Evolutionary conservation across 768 basidiomycete genomes (phyloP).

Genomic region (Astraeus odoratus): DNA sequence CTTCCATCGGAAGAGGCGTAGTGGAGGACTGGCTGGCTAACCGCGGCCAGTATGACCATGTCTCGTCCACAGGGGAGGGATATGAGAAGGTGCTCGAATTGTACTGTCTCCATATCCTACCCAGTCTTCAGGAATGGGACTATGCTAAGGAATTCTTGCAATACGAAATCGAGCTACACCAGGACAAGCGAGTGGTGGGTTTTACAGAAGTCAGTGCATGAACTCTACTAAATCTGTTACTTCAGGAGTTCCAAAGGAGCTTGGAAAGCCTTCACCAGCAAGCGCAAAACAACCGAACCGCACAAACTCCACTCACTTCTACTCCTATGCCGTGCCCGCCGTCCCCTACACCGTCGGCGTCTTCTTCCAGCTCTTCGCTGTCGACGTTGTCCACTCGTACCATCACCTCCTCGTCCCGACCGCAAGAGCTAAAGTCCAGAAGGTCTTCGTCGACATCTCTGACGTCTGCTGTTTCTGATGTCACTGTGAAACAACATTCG

Average conservation of each 20-base stretch:
- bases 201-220: background rate
- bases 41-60: constrained; percentile 34
- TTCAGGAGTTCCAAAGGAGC: constrained; percentile 18
- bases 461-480: constrained; percentile 19
- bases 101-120: constrained; percentile 68
- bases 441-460: constrained; percentile 13
- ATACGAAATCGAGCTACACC: constrained; percentile 60
- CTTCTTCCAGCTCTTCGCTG: constrained; percentile 56
- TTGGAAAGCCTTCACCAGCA: constrained; percentile 32
- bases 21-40: constrained; percentile 76
- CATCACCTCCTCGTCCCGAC: constrained; percentile 41
- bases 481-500: constrained; percentile 19
- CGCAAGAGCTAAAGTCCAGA: constrained; percentile 9
- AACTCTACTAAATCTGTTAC: constrained; percentile 5
- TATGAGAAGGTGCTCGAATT: constrained; percentile 73
- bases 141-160: constrained; percentile 71
- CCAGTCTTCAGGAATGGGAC: constrained; percentile 71
- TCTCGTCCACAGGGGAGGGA: constrained; percentile 37
- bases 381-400: constrained; percentile 73
- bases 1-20: constrained; percentile 54
- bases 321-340: constrained; percentile 27
- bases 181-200: constrained; percentile 46
- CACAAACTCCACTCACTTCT: constrained; percentile 15
- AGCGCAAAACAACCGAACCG: constrained; percentile 23
- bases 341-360: constrained; percentile 48